A percentile compares a stretch with the other conserved stretches of the same genome.
phyloP scores from a whole-genome alignment of 2,329 filamentous ascomycete genomes.

The Trichoderma arundinaceum region DNA sequence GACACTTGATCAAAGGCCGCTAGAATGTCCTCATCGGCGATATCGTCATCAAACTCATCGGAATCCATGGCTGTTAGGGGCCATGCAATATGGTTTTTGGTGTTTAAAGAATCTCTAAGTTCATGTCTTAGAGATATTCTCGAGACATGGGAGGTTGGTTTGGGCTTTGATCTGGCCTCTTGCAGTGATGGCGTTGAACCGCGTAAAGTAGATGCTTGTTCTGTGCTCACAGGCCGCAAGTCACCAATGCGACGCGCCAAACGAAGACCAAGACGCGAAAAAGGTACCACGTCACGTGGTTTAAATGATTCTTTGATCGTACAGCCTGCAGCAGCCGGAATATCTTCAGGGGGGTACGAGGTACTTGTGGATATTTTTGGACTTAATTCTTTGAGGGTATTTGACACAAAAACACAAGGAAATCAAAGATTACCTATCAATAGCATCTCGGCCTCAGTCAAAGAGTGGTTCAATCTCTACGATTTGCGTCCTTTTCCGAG shows the following conservation, averaged over 20 bases:
- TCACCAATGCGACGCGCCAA: constrained; percentile 17
- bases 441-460: too few species aligned
- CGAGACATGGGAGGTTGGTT: not conserved
- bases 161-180: not conserved
- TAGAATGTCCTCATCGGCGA: constrained; percentile 70
- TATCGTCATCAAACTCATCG: constrained; percentile 68
- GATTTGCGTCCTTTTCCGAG: too few species aligned
- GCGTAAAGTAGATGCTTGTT: constrained; percentile 8
- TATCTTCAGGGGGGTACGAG: too few species aligned
- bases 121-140: not conserved
- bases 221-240: not conserved
- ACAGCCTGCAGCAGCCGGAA: too few species aligned
- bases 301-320: not conserved
- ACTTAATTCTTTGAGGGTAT: not conserved
- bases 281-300: constrained; percentile 41
- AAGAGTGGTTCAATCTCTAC: too few species aligned
- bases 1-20: constrained; percentile 61
- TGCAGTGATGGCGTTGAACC: not conserved
- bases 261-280: constrained; percentile 41
- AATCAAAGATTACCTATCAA: not conserved
- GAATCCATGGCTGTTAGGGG: constrained; percentile 52
- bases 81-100: constrained; percentile 2
- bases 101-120: not conserved
- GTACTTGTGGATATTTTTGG: too few species aligned
- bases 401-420: not conserved